Base-by-base conservation (phyloP, 179 eudicot species). In the Beta lomatogona region DNA sequence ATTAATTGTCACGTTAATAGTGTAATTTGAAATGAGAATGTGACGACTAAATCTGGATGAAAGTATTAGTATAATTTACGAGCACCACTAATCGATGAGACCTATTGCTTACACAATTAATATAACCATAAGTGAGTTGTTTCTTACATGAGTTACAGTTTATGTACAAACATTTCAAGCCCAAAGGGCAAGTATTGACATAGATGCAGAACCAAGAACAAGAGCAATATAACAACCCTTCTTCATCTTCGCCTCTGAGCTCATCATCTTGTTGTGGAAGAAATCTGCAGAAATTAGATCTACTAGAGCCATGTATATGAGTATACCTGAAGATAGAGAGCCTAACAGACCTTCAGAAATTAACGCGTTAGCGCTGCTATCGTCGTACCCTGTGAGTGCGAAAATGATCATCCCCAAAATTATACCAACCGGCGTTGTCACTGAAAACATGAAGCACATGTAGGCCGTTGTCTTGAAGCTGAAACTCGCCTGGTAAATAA, bases 141-240 rank as follows among this genome's bases (percentile, higher is more conserved):
- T 76, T 76, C 44, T 79, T 31, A 52, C 63, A 73, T 73, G 50
- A 55, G 48, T 53, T 55, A 45, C 77, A 45, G 52, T 58, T 79
- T 79, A 36, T 78, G 28, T 66, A 85, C 80, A 79, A 50, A 84
- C 68, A 10, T 15, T 69, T 88, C 83, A 93, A 77, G 97, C 97
- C 97, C 97, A 93, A 55, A 93, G 89, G 67, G 97, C 95, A 58
- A 93, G 97, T 59, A 93, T 89, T 18, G 97, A 93, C 95, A 93
- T 93, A 15, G 94, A 89, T n/a, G 87, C 76, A 72, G 97, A 93
- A 52, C 97, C 97, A 85, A 92, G 91, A 79, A 80, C 81, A 79
- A 93, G 91, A 75, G 96, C 96, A 77, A 87, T 45, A 88, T 84
- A 93, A 80, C 96, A 92, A 46, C 83, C 85, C 84, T 91, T 93